A percentile compares a stretch with the other conserved stretches of the same genome.
Conservation (phyloP, 2,329 filamentous ascomycete genomes). For the Diaporthe sp. region DNA sequence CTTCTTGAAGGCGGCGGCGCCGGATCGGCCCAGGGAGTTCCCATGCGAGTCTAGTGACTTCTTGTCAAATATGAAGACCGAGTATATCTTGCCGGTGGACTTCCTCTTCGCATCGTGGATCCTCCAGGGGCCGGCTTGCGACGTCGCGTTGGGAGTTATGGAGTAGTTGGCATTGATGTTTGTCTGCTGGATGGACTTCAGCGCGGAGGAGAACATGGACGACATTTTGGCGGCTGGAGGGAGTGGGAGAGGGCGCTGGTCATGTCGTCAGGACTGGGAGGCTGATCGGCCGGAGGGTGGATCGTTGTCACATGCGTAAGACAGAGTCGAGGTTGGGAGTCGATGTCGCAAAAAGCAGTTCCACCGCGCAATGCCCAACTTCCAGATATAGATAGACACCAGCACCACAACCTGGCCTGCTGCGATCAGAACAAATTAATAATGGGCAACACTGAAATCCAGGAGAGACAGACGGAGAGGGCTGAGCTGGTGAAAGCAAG, state of each 20-base stretch:
- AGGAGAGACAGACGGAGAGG: neutral
- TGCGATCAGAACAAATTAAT: conserved; percentile 16
- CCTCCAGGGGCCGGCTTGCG: conserved; percentile 93
- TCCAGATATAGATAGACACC: conserved; percentile 20
- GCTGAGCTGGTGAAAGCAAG: neutral
- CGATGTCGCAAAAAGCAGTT: conserved; percentile 16
- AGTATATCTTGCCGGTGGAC: conserved; percentile 88
- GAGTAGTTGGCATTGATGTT: conserved; percentile 96
- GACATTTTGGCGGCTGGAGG: conserved; percentile 49
- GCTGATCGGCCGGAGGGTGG: conserved; percentile 23
- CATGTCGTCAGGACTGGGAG: conserved; percentile 37
- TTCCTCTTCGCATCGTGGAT: conserved; percentile 99
- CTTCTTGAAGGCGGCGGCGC: conserved; percentile 80
- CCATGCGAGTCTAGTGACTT: conserved; percentile 83
- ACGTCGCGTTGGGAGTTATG: conserved; percentile 81
- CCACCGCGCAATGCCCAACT: conserved; percentile 6
- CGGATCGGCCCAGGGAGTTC: conserved; percentile 70
- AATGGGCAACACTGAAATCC: neutral
- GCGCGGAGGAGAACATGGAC: conserved; percentile 89
- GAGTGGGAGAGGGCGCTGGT: conserved; percentile 38
- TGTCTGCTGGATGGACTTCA: conserved; percentile 91
- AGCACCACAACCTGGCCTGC: conserved; percentile 1
- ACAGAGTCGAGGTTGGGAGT: conserved; percentile 24
- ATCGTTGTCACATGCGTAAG: conserved; percentile 38
- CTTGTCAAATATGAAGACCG: conserved; percentile 94